phyloP scores from a whole-genome alignment of 176 grass and related monocot genomes.

The Phragmites australis region DNA sequence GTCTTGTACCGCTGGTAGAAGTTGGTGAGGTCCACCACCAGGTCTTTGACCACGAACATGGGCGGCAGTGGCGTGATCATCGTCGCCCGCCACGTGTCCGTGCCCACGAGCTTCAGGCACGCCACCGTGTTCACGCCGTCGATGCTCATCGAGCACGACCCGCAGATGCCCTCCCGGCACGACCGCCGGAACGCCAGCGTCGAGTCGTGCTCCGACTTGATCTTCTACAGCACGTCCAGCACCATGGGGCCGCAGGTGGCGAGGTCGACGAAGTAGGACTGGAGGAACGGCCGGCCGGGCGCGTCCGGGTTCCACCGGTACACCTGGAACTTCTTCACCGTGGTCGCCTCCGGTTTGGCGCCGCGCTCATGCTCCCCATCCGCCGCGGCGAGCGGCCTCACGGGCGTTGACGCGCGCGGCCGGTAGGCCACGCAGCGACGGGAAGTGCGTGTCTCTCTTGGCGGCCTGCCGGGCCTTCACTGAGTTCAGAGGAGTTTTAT shows the following conservation, averaged over 20 bases:
- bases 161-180: constrained; percentile 77
- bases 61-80: constrained; percentile 78
- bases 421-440: constrained; percentile 46
- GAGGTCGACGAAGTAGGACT: constrained; percentile 68
- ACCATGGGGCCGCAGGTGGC: constrained; percentile 65
- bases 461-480: constrained; percentile 33
- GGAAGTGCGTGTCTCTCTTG: constrained; percentile 50
- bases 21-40: constrained; percentile 68
- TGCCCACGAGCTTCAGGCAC: constrained; percentile 64
- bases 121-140: constrained; percentile 75
- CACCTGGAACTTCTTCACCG: constrained; percentile 68
- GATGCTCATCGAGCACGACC: constrained; percentile 80
- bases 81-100: constrained; percentile 36
- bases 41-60: constrained; percentile 83
- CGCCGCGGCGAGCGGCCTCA: constrained; percentile 31
- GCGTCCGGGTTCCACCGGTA: constrained; percentile 79
- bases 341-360: neutral
- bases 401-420: constrained; percentile 45
- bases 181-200: constrained; percentile 66
- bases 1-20: constrained; percentile 90
- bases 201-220: constrained; percentile 70
- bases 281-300: constrained; percentile 55
- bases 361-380: constrained; percentile 1
- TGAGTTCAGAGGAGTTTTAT: constrained; percentile 25
- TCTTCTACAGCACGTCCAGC: constrained; percentile 73